Base-by-base conservation (phyloP, 495 filamentous ascomycete genomes). In the Aspergillus cristatus region DNA sequence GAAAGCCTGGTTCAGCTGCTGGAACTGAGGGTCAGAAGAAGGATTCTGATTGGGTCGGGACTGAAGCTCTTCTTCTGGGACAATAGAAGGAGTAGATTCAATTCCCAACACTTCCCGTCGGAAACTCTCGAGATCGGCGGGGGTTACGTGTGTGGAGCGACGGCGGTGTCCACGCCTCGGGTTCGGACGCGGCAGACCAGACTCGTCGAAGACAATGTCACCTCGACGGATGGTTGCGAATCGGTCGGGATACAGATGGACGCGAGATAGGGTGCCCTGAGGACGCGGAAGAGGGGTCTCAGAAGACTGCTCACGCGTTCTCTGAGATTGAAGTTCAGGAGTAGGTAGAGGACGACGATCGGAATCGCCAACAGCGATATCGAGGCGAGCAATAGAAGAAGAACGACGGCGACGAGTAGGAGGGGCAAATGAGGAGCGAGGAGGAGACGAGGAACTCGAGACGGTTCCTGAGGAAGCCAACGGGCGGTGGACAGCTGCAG, bases 141-240 rank as follows among this genome's bases (percentile, higher is more conserved):
- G 58, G 51, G 54, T 60, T 37, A 67, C 62, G 61, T 62, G 63
- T 50, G 63, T 67, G 41, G 63, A 63, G 46, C 63, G 63, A 55
- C 63, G 63, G 45, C 63, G 63, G 43, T 67, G 63, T 51, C 63
- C 61, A 59, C 61, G 63, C 53, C 54, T 60, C 60, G 53, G 60
- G 53, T 55, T 51, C 34, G 53, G 54, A 51, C 39, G 57, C 34
- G 41, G 54, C 37, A 38, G 46, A 24, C 20, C 49, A 37, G 48
- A 48, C 37, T 47, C 50, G 53, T 57, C 59, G 56, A 62, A 64
- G 8, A 24, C 20, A 24, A 24, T 24, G 20, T 24, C 20, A 24
- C 20, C 20, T 24, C 20, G 4, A 8, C 20, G 20, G 8, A 24
- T 24, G 20, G 20, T 24, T 24, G 20, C 20, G 20, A 24, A 24